Conservation (phyloP, 805 yeast genomes). For the Monosporozyma aerobia region DNA sequence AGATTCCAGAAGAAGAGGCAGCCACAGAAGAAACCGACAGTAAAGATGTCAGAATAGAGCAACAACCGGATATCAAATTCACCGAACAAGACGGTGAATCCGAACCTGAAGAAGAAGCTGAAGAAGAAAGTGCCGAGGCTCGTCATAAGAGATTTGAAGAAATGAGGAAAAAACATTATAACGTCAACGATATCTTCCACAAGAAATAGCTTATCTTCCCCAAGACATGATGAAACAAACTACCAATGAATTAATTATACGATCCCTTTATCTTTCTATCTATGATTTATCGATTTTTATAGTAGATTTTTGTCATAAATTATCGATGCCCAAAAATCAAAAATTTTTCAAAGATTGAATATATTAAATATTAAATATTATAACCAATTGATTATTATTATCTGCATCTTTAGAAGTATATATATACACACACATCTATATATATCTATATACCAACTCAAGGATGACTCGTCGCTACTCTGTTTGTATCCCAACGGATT, state of each 20-base stretch:
- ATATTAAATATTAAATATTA: not conserved
- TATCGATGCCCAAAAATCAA: constrained; percentile 26
- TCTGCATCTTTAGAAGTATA: not conserved
- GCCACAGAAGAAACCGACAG: constrained; percentile 29
- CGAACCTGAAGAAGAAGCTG: constrained; percentile 30
- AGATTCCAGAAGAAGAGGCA: constrained; percentile 26
- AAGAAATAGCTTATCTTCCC: not conserved
- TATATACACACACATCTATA: not conserved
- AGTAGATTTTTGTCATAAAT: not conserved
- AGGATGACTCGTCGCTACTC: constrained; percentile 29
- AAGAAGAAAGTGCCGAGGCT: constrained; percentile 42
- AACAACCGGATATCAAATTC: constrained; percentile 28
- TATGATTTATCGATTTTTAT: not conserved
- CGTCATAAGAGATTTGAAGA: constrained; percentile 65
- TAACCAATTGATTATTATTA: not conserved
- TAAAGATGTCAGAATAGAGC: constrained; percentile 19
- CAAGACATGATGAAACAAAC: not conserved
- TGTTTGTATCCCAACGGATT: constrained; percentile 65
- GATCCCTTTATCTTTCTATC: not conserved
- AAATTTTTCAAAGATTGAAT: constrained; percentile 8
- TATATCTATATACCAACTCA: not conserved
- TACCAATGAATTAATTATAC: too few relatives aligned
- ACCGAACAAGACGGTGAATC: constrained; percentile 31
- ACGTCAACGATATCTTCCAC: constrained; percentile 38
- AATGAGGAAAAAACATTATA: constrained; percentile 73